Percentiles rank a stretch among this genome's conserved stretches.
Conservation (phyloP, 2,329 filamentous ascomycete genomes). For the Colletotrichum theobromicola region DNA sequence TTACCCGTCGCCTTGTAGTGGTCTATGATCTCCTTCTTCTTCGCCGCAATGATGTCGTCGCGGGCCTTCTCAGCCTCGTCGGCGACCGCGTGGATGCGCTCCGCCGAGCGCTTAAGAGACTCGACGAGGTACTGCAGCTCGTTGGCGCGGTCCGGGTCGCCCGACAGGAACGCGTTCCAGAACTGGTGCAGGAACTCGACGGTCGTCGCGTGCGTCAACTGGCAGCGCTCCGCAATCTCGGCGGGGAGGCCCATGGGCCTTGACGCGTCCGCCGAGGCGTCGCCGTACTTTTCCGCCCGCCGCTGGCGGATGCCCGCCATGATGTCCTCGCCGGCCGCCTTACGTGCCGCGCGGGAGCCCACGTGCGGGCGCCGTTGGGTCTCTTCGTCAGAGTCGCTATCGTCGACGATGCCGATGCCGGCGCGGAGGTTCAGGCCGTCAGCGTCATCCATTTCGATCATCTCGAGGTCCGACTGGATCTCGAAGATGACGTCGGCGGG, state of each 20-base stretch:
- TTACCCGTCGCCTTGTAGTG: slow-evolving; percentile 76
- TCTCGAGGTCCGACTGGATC: slow-evolving; percentile 67
- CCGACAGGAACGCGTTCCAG: slow-evolving; percentile 90
- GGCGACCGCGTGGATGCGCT: slow-evolving; percentile 81
- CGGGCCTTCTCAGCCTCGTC: slow-evolving; percentile 80
- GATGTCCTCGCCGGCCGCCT: slow-evolving; percentile 69
- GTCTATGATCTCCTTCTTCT: slow-evolving; percentile 74
- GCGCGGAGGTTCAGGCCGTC: slow-evolving; percentile 65
- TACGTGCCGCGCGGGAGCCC: slow-evolving; percentile 72
- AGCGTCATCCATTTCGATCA: slow-evolving; percentile 50
- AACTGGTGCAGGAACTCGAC: slow-evolving; percentile 98
- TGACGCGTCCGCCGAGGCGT: slow-evolving; percentile 32
- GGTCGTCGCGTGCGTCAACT: slow-evolving; percentile 85
- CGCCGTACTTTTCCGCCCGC: slow-evolving; percentile 62
- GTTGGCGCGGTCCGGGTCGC: slow-evolving; percentile 78
- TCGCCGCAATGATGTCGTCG: slow-evolving; percentile 66
- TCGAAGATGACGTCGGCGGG: slow-evolving; percentile 70
- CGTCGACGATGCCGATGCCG: slow-evolving; percentile 72
- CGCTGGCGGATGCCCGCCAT: slow-evolving; percentile 68
- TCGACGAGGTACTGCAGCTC: slow-evolving; percentile 85
- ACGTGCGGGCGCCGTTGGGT: slow-evolving; percentile 56
- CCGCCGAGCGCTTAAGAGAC: slow-evolving; percentile 77
- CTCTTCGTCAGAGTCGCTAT: slow-evolving; percentile 72
- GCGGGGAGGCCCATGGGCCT: slow-evolving; percentile 50
- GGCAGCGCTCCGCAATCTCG: slow-evolving; percentile 63